phyloP scores from a whole-genome alignment of 2,329 filamentous ascomycete species.

The Clonostachys rhizophaga region DNA sequence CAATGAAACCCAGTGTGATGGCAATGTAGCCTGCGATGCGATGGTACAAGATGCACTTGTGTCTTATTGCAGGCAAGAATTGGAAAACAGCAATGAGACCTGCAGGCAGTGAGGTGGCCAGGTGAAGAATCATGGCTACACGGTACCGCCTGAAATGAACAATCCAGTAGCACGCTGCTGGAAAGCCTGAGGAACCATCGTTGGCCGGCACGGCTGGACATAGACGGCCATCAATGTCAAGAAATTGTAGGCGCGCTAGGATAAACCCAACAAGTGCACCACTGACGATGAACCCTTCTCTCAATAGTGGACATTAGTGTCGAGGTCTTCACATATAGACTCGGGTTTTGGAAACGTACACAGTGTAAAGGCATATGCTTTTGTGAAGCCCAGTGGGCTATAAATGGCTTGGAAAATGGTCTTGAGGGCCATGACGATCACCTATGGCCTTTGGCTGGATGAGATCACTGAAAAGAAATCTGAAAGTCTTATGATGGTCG shows the following conservation, averaged over 20 bases:
- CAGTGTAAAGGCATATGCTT: not conserved
- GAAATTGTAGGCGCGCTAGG: slow-evolving; percentile 39
- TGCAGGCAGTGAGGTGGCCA: slow-evolving; percentile 33
- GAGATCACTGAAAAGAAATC: too few species aligned
- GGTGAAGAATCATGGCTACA: slow-evolving; percentile 34
- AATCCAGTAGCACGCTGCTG: slow-evolving; percentile 26
- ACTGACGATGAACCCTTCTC: slow-evolving; percentile 22
- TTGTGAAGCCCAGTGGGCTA: not conserved
- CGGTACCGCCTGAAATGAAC: slow-evolving; percentile 20
- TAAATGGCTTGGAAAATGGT: too few species aligned
- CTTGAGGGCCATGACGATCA: too few species aligned
- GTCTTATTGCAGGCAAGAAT: slow-evolving; percentile 36
- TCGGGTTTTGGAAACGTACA: not conserved
- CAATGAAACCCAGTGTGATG: slow-evolving; percentile 34
- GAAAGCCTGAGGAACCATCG: slow-evolving; percentile 6
- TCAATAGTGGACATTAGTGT: not conserved
- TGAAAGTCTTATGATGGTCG: too few species aligned
- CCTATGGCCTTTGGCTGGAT: too few species aligned
- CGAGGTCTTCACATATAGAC: not conserved
- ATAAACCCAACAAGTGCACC: slow-evolving; percentile 37
- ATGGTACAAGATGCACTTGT: slow-evolving; percentile 44
- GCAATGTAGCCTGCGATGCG: slow-evolving; percentile 52
- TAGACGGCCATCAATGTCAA: slow-evolving; percentile 32
- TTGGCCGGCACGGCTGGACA: slow-evolving; percentile 6
- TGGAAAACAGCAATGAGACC: slow-evolving; percentile 33